phyloP scores from a whole-genome alignment of 1,284 basidiomycete genomes.

The Ceraceosorus bombacis region DNA sequence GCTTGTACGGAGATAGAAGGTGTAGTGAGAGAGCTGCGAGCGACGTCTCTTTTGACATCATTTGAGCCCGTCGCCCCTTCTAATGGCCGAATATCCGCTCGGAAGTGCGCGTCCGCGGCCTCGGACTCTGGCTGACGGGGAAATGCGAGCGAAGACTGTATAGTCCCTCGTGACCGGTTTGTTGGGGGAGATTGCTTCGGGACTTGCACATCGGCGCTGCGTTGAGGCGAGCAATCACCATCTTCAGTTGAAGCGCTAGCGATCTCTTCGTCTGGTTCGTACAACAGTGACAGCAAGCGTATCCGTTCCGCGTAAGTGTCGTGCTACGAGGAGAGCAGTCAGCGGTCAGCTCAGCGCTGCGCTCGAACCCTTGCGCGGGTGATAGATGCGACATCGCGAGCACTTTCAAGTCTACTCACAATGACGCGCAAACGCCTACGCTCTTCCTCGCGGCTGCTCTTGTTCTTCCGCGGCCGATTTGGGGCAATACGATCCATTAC shows the following conservation, averaged over 20 bases:
- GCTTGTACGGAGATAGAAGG: conserved; percentile 5
- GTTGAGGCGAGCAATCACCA: background rate
- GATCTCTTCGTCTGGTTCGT: conserved; percentile 18
- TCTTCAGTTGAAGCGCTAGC: conserved; percentile 14
- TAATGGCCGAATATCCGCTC: too few relatives aligned
- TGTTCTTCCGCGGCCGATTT: conserved; percentile 2
- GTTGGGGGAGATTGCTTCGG: background rate
- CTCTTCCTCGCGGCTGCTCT: conserved; percentile 45
- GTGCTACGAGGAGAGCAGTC: conserved; percentile 26
- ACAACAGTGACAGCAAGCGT: conserved; percentile 44
- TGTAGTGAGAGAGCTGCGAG: background rate
- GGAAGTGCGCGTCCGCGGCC: background rate
- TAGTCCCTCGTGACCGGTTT: too few relatives aligned
- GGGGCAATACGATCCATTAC: conserved; percentile 50
- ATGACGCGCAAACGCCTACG: conserved; percentile 47
- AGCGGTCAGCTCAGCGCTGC: too few relatives aligned
- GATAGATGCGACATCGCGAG: background rate
- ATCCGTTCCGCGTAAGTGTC: conserved; percentile 51
- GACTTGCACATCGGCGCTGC: background rate
- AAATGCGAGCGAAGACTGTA: too few relatives aligned
- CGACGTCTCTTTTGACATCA: too few relatives aligned
- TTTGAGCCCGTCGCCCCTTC: too few relatives aligned
- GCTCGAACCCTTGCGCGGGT: background rate
- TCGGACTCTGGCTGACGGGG: background rate
- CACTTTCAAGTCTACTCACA: conserved; percentile 20